phyloP scores from a whole-genome alignment of 331 rosid species.

The Dryas integrifolia region DNA sequence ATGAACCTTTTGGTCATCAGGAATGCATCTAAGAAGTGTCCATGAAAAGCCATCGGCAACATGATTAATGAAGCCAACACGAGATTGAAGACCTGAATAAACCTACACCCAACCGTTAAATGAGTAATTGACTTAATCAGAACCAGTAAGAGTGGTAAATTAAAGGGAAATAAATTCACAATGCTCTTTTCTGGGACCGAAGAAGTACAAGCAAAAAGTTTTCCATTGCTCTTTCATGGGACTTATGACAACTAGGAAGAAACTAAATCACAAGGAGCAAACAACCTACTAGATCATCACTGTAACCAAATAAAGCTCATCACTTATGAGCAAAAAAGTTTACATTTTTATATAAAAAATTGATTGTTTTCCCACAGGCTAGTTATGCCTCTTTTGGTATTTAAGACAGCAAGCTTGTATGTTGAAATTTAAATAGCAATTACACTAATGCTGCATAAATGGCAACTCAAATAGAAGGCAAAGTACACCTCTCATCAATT shows the following conservation, averaged over 20 bases:
- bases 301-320: constrained; percentile 21
- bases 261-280: constrained; percentile 22
- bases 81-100: constrained; percentile 74
- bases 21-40: constrained; percentile 85
- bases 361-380: background rate
- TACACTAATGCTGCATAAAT: background rate
- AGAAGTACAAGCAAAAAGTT: background rate
- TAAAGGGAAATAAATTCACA: background rate
- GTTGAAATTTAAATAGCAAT: background rate
- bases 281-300: constrained; percentile 10
- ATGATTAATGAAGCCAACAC: constrained; percentile 64
- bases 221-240: constrained; percentile 8
- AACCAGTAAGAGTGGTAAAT: constrained; percentile 9
- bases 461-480: background rate
- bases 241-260: constrained; percentile 12
- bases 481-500: background rate
- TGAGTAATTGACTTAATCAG: constrained; percentile 20
- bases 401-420: background rate
- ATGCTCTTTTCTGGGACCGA: background rate
- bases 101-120: constrained; percentile 52
- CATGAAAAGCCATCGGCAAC: constrained; percentile 64
- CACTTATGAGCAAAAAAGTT: background rate
- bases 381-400: background rate
- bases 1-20: constrained; percentile 80
- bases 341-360: background rate